Base-by-base conservation (phyloP, 2,329 filamentous ascomycete species). In the Ophiocordyceps robertsii region DNA sequence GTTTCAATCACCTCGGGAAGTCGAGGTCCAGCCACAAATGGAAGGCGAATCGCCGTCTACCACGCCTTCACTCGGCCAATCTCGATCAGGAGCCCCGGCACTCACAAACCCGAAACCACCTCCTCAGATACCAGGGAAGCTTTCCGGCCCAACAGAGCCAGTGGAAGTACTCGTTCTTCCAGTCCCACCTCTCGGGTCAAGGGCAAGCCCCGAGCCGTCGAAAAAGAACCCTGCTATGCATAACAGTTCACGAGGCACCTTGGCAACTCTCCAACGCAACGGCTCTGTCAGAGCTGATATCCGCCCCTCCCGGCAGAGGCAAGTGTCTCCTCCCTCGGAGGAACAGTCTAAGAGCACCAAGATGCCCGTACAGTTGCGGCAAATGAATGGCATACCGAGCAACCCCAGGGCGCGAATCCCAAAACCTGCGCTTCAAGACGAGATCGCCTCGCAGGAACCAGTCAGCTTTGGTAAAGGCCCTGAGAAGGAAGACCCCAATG, bases 391-490 rank as follows among this genome's bases (percentile, higher is more conserved):
- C 3, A 58, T 75, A 13, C 72, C 71, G 1, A 60, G 60, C 2
- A 71, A 73, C 39, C 70, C 71, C 4, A 60, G 62, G 30, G 59
- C 66, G 6, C 57, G 58, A 42, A 57, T 59, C 11, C 49, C 63
- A 60, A 54, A 39, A 41, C 49, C 14, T 43, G 57, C 3, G 46
- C 50, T 13, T 51, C 56, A 27, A 62, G 62, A 12, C 47, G 46
- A 42, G 4, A 43, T 9, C 40, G 63, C 38, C 17, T 6, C 27
- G 58, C 41, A 68, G 21, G 65, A 69, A 44, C 75, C 68, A 4
- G 65, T 76, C 38, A 69, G 77, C 66, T 68, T 75, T 42, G 56
- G 77, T 40, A 77, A 75, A 45, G 64, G 70, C 40, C 73, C 76
- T 43, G 63, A 72, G 31, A 76, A 75, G 47, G 62, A 76, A 42